Evolutionary conservation across 106 monocot species (phyloP), one percentile per base, ranked within the genome.

Genomic region (Dendrobium nobile): DNA sequence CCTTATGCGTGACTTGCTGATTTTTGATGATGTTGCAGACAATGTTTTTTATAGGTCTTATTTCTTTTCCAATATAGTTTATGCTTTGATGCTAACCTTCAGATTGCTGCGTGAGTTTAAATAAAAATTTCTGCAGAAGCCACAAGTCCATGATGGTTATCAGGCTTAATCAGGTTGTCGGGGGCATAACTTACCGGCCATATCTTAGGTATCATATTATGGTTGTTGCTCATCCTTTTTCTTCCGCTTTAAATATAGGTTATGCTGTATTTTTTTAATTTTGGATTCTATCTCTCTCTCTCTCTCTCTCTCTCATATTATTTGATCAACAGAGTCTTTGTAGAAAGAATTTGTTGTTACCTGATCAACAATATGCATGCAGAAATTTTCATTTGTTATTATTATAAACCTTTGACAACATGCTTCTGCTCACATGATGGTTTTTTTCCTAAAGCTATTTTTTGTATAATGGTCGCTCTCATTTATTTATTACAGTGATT

Each of bases 81-180:
- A 70, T 33, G 70, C 28, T 70, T 70, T 70, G 9, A 70, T 33
- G 70, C 37, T 16, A 70, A 70, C 37, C 3, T 70, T 70, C 28
- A 70, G 22, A 70, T 40, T 70, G 70, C 37, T 37, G 33, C 33
- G 4, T 70, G 70, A 70, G 15, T 70, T 9, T 56, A 77, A 77
- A 28, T 81, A 44, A 18, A 18, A 41, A 19, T 70, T 24, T 45
- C 51, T 89, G 80, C 91, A 99, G 99, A 82, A 90, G 79, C 80
- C 99, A 99, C 80, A 99, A 99, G 80, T 99, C 99, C 27, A 99
- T 99, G 99, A 99, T 99, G 99, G 99, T 99, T 72, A 95, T 99
- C 41, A 85, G 95, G 80, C 75, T 91, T 81, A 95, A 93, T 84
- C 84, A 85, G 6, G 99, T 95, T 28, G 95, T 99, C 80, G 99